Base-by-base conservation (phyloP, 148 eudicot genomes). In the Polygonum aviculare region DNA sequence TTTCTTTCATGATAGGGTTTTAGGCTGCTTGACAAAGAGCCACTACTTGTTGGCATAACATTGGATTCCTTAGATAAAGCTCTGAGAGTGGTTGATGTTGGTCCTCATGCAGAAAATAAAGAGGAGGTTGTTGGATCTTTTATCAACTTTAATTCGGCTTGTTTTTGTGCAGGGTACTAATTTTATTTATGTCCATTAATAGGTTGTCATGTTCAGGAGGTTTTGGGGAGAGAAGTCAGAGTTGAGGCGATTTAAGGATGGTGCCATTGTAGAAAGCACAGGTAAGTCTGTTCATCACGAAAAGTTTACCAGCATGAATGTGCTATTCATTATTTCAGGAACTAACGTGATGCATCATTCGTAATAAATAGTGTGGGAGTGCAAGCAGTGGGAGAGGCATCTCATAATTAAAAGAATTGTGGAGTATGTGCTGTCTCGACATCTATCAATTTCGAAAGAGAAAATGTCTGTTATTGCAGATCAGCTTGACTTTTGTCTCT, bases 171-270 rank as follows among this genome's bases (percentile, higher is more conserved):
- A 12, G 12, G 21, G 69, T 75, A 67, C 48, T 82, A 74, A 79
- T 78, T 8, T 36, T 48, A 63, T 67, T 67, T 18, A 21, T 38
- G 78, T 74, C 10, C 40, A 10, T 22, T 14, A 67, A 35, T 69
- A 95, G 97, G 94, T 86, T 84, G 49, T 80, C 50, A 88, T 78
- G 59, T 95, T 87, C 75, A 85, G 91, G 54, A 89, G 88, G 82
- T 95, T 95, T 81, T 95, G 99, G 99, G 99, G 98, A 52, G 90
- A 87, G 2, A 92, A 87, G 81, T 83, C 97, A 10, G 93, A 93
- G 62, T 86, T 89, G 48, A 84, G 97, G 38, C 84, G 85, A 78
- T 89, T 92, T 80, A 87, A 83, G 78, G 96, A 93, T 88, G 91
- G 94, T 75, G 88, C 81, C 86, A 93, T 93, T 78, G 93, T 92